These are phyloP conservation scores for Aspergillus wentii DNA, from an alignment of 495 filamentous ascomycete genomes.

Conservation along the genomic window DNA sequence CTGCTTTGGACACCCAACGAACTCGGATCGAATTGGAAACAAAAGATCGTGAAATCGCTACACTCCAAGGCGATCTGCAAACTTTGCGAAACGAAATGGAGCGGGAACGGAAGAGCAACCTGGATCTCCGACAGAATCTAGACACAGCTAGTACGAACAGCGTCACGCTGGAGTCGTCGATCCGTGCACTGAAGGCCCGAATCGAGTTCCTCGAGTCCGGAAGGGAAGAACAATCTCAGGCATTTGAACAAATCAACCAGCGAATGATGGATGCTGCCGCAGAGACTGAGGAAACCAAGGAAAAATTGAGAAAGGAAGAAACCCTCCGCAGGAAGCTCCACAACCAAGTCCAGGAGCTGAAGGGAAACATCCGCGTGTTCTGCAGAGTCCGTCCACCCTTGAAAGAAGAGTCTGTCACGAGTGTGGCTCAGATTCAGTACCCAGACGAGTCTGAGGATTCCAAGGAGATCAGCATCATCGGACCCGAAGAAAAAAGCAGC, in stretches of 20 bases:
- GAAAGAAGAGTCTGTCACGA: conserved; percentile 47
- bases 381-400: conserved; percentile 89
- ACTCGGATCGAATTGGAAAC: conserved; percentile 56
- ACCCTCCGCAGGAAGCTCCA: conserved; percentile 87
- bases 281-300: conserved; percentile 62
- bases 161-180: conserved; percentile 65
- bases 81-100: conserved; percentile 54
- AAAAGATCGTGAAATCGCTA: conserved; percentile 56
- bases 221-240: conserved; percentile 75
- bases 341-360: conserved; percentile 97
- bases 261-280: conserved; percentile 71
- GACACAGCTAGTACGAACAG: conserved; percentile 58
- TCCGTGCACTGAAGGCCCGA: conserved; percentile 67
- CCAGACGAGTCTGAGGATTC: conserved; percentile 72
- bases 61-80: conserved; percentile 49
- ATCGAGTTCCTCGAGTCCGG: conserved; percentile 87
- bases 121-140: conserved; percentile 56
- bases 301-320: conserved; percentile 87
- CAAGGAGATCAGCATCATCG: conserved; percentile 79
- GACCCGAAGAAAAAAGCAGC: conserved; percentile 78
- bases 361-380: conserved; percentile 98
- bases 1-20: conserved; percentile 58
- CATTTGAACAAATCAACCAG: conserved; percentile 71
- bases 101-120: conserved; percentile 53
- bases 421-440: conserved; percentile 65